phyloP scores from a whole-genome alignment of 2,329 filamentous ascomycete genomes.

The Trichoderma lentiforme region DNA sequence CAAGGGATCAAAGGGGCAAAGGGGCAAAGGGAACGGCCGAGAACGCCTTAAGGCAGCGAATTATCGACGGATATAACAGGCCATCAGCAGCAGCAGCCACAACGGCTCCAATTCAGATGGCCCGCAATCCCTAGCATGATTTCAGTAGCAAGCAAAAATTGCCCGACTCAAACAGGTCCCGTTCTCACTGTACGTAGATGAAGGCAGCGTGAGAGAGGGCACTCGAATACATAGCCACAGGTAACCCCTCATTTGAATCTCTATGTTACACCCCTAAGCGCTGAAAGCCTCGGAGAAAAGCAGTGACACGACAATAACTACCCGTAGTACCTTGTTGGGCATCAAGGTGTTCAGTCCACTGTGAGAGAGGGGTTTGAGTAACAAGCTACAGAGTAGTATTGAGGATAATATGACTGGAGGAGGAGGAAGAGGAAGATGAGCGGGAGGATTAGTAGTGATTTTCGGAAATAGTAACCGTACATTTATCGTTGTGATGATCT shows the following conservation, averaged over 20 bases:
- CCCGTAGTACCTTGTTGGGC: background rate
- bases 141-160: background rate
- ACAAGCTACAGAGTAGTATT: background rate
- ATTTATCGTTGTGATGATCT: background rate
- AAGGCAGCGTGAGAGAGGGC: background rate
- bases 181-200: background rate
- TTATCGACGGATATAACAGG: background rate
- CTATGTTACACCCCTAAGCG: background rate
- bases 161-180: background rate
- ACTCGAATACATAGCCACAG: background rate
- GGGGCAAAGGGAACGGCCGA: background rate
- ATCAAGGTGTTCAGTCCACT: background rate
- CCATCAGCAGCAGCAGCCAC: background rate
- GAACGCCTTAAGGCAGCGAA: background rate
- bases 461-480: background rate
- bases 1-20: no score
- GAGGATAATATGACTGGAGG: background rate
- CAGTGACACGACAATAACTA: background rate
- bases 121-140: background rate
- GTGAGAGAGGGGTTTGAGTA: background rate
- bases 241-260: background rate
- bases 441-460: background rate
- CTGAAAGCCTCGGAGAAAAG: background rate
- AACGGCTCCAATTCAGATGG: background rate
- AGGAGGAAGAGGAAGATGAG: background rate